Evolutionary conservation across 345 rosid genomes (phyloP).

Genomic region (Acer campestre): DNA sequence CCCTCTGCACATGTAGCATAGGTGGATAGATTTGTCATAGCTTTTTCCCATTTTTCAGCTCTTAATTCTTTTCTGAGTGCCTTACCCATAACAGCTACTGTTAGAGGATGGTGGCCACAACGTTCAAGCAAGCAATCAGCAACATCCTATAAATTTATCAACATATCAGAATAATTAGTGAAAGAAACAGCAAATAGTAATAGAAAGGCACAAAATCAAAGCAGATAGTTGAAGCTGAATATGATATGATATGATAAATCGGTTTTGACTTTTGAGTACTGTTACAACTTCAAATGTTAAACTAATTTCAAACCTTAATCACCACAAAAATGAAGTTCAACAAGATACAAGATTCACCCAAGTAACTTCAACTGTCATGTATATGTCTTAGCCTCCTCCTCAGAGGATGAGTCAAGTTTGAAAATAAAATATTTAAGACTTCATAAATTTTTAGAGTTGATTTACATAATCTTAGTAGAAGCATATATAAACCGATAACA

Average conservation of each 20-base stretch:
- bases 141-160: slow-evolving; percentile 8
- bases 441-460: not conserved
- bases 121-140: slow-evolving; percentile 38
- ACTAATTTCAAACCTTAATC: not conserved
- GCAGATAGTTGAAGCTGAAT: not conserved
- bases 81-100: slow-evolving; percentile 42
- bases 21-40: slow-evolving; percentile 28
- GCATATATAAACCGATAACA: not conserved
- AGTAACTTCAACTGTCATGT: not conserved
- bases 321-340: not conserved
- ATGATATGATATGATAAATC: not conserved
- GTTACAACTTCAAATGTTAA: not conserved
- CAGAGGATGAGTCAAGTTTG: not conserved
- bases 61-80: slow-evolving; percentile 40
- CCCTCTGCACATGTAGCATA: slow-evolving; percentile 36
- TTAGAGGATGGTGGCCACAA: slow-evolving; percentile 42
- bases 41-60: slow-evolving; percentile 40
- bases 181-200: not conserved
- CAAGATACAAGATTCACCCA: not conserved
- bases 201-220: not conserved
- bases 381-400: not conserved
- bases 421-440: not conserved
- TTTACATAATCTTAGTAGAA: not conserved
- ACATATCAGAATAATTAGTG: slow-evolving; percentile 11
- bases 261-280: not conserved